These are phyloP conservation scores for Saccharomycopsis guyanensis DNA, from an alignment of 805 yeast species.

Conservation along the genomic window DNA sequence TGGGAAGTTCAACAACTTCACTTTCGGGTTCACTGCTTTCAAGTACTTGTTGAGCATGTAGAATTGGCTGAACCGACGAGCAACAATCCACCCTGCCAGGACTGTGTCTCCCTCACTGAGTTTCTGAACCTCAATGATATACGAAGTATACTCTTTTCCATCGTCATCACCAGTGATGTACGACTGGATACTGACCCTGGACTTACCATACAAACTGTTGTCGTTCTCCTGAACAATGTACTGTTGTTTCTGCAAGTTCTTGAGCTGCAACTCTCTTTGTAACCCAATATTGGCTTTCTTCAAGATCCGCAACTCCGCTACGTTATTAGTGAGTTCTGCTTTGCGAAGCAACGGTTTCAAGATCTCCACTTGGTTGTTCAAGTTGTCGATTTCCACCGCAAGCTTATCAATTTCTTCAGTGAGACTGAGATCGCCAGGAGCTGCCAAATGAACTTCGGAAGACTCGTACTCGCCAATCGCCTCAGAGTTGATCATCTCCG, in stretches of 20 bases:
- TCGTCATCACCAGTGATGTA: conserved; percentile 44
- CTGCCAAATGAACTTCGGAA: conserved; percentile 43
- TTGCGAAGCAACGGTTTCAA: conserved; percentile 63
- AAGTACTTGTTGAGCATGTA: conserved; percentile 61
- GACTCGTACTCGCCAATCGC: conserved; percentile 25
- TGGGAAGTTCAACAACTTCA: conserved; percentile 41
- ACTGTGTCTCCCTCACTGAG: conserved; percentile 35
- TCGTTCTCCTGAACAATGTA: conserved; percentile 77
- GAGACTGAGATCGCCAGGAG: conserved; percentile 57
- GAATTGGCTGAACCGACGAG: conserved; percentile 82
- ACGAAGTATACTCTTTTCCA: conserved; percentile 59
- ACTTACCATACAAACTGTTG: conserved; percentile 63
- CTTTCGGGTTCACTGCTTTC: conserved; percentile 42
- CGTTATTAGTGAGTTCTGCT: conserved; percentile 78
- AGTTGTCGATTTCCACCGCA: conserved; percentile 45
- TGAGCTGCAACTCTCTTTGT: conserved; percentile 62
- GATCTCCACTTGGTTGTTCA: conserved; percentile 55
- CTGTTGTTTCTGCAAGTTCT: conserved; percentile 72
- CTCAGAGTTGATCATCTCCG: conserved; percentile 21
- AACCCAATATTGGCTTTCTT: conserved; percentile 60
- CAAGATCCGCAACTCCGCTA: conserved; percentile 59
- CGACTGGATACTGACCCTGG: conserved; percentile 42
- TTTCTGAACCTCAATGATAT: conserved; percentile 71
- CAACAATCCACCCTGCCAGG: conserved; percentile 83
- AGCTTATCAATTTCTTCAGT: conserved; percentile 61